Percentiles rank a stretch among this genome's conserved stretches.
Evolutionary conservation across 202 grass and related monocot genomes (phyloP).

Genomic region (Brachypodium distachyon): DNA sequence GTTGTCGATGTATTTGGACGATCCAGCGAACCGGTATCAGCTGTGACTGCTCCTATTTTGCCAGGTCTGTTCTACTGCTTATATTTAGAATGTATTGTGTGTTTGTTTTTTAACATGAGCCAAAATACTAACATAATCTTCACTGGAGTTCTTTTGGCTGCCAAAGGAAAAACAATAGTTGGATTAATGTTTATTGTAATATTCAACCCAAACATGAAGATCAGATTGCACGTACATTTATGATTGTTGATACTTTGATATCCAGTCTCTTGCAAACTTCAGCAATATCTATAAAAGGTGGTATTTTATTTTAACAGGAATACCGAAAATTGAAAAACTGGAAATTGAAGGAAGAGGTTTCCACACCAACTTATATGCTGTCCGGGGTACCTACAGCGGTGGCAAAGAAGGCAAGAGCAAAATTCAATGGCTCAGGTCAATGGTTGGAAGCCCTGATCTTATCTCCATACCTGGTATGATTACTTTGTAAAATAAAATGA

Average conservation of each 20-base stretch:
- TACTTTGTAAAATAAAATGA: not conserved
- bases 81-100: not conserved
- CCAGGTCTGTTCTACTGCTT: conserved; percentile 54
- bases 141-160: not conserved
- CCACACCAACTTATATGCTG: conserved; percentile 86
- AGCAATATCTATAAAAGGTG: not conserved
- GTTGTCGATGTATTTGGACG: conserved; percentile 82
- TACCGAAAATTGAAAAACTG: conserved; percentile 86
- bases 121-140: not conserved
- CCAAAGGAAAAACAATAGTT: conserved; percentile 15
- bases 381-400: conserved; percentile 64
- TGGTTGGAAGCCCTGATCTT: conserved; percentile 97
- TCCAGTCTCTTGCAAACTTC: not conserved
- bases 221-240: conserved; percentile 4
- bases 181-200: not conserved
- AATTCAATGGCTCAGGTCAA: conserved; percentile 93
- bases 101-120: not conserved
- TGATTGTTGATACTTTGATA: not conserved
- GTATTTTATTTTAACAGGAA: conserved; percentile 46
- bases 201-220: not conserved
- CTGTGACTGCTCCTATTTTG: conserved; percentile 60
- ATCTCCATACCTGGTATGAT: conserved; percentile 90
- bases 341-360: conserved; percentile 99
- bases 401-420: conserved; percentile 97
- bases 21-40: conserved; percentile 61